These are phyloP conservation scores for Aspergillus brasiliensis DNA, from an alignment of 2,329 filamentous ascomycete genomes.

Conservation along the genomic window DNA sequence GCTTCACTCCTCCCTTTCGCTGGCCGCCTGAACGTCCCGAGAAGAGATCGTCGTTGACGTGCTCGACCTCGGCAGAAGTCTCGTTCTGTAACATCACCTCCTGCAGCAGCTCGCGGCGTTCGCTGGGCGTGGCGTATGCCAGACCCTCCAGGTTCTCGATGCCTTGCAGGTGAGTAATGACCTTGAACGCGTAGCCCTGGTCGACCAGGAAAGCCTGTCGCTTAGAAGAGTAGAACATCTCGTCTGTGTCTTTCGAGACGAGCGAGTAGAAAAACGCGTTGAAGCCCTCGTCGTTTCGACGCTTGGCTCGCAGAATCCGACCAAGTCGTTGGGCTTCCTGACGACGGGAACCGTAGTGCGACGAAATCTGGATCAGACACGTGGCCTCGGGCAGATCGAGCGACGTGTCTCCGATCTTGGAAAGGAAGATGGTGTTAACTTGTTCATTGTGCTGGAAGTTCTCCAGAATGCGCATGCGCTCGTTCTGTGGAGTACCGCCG, in stretches of 20 bases:
- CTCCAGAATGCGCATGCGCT: constrained; percentile 83
- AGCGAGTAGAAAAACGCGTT: constrained; percentile 99
- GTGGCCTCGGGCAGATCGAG: constrained; percentile 95
- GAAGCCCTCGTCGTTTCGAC: constrained; percentile 95
- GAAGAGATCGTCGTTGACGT: constrained; percentile 69
- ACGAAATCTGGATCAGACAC: constrained; percentile 94
- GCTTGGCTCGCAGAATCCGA: constrained; percentile 90
- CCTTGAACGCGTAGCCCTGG: constrained; percentile 98
- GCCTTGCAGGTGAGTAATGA: constrained; percentile 92
- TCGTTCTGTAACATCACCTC: constrained; percentile 90
- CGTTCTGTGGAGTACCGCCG: constrained; percentile 80
- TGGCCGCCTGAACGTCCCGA: constrained; percentile 54
- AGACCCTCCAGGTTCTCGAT: constrained; percentile 82
- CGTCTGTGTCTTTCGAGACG: constrained; percentile 94
- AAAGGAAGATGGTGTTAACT: constrained; percentile 91
- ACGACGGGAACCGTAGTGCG: constrained; percentile 93
- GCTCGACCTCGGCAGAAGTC: constrained; percentile 69
- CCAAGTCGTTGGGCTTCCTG: constrained; percentile 94
- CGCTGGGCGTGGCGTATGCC: constrained; percentile 74
- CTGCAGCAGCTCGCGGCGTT: constrained; percentile 82
- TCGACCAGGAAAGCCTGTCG: constrained; percentile 96
- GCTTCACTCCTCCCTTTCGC: constrained; percentile 63
- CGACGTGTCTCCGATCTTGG: constrained; percentile 98
- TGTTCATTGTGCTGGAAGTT: constrained; percentile 93
- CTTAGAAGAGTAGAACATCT: constrained; percentile 98